Percentiles rank a stretch among this genome's conserved stretches.
phyloP scores from a whole-genome alignment of 345 rosid species.

The Triadica sebifera region DNA sequence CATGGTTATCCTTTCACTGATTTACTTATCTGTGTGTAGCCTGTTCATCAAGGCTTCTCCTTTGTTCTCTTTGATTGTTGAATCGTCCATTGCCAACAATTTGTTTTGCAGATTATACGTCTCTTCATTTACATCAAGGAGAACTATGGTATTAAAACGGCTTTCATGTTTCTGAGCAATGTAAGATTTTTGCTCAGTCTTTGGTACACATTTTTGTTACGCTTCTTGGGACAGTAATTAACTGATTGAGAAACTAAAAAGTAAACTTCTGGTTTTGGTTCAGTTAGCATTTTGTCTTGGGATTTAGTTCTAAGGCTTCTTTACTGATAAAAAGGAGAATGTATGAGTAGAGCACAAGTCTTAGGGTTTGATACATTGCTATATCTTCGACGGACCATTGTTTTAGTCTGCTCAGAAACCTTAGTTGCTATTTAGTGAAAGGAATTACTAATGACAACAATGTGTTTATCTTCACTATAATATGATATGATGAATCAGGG shows the following conservation, averaged over 20 bases:
- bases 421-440: neutral
- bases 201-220: neutral
- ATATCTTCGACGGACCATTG: neutral
- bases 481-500: neutral
- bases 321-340: neutral
- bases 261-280: neutral
- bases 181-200: constrained; percentile 42
- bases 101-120: constrained; percentile 70
- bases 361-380: neutral
- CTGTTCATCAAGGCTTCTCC: neutral
- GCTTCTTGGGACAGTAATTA: neutral
- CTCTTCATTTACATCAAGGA: constrained; percentile 84
- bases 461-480: too few species aligned
- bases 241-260: neutral
- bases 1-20: neutral
- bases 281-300: neutral
- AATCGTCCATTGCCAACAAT: constrained; percentile 1
- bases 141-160: constrained; percentile 67
- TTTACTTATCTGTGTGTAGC: constrained; percentile 7
- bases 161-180: constrained; percentile 85
- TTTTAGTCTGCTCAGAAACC: neutral
- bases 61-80: constrained; percentile 5
- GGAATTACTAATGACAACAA: neutral
- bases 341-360: neutral
- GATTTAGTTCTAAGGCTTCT: neutral